A percentile compares a stretch with the other conserved stretches of the same genome.
phyloP scores from a whole-genome alignment of 1,139 yeast genomes.

The Kluyveromyces sp. region DNA sequence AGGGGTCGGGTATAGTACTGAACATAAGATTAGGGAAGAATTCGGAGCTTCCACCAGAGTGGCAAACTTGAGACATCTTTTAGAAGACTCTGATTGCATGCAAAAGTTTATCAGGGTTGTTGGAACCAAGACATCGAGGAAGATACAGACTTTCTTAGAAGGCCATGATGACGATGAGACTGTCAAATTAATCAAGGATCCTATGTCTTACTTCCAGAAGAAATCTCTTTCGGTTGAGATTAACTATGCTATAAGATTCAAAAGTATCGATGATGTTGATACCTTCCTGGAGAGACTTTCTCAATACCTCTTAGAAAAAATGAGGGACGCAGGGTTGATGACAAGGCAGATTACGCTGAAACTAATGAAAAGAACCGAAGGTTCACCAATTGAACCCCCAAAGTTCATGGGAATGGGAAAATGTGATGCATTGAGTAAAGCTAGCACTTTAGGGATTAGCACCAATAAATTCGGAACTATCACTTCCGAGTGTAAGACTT shows the following conservation, averaged over 20 bases:
- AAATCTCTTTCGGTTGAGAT: slow-evolving; percentile 85
- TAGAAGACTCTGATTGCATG: neutral
- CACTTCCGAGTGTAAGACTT: slow-evolving; percentile 51
- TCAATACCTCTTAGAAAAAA: slow-evolving; percentile 50
- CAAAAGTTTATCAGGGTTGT: slow-evolving; percentile 33
- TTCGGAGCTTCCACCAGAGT: slow-evolving; percentile 2
- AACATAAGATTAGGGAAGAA: slow-evolving; percentile 34
- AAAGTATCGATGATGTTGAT: slow-evolving; percentile 53
- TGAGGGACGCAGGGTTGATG: slow-evolving; percentile 41
- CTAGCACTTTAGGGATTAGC: slow-evolving; percentile 54
- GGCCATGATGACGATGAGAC: slow-evolving; percentile 54
- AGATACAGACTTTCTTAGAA: slow-evolving; percentile 36
- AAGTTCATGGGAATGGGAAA: slow-evolving; percentile 80
- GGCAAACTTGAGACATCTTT: neutral
- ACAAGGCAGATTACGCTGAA: slow-evolving; percentile 60
- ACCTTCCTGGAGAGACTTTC: slow-evolving; percentile 52
- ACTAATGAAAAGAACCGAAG: slow-evolving; percentile 53
- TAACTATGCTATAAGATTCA: slow-evolving; percentile 83
- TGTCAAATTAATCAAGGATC: slow-evolving; percentile 30
- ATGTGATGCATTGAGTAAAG: slow-evolving; percentile 59
- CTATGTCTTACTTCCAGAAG: slow-evolving; percentile 44
- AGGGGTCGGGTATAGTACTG: slow-evolving; percentile 66
- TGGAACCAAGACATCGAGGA: slow-evolving; percentile 67
- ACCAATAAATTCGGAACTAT: slow-evolving; percentile 59
- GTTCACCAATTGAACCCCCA: slow-evolving; percentile 67